phyloP scores from a whole-genome alignment of 768 basidiomycete genomes.

The Tylopilus plumbeoviolaceoides region DNA sequence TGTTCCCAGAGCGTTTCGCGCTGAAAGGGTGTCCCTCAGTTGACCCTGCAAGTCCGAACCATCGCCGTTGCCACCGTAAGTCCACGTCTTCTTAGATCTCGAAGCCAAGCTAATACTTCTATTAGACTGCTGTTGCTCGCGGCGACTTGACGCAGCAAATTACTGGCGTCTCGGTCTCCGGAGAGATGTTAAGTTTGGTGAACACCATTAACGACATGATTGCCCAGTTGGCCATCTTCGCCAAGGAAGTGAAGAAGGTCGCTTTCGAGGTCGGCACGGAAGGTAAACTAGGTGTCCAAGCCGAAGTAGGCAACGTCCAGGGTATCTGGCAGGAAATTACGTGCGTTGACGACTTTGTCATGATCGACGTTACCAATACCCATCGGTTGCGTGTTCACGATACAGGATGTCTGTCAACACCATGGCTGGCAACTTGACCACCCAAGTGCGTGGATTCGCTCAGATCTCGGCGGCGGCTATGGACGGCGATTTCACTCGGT shows the following conservation, averaged over 20 bases:
- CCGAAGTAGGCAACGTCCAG: constrained; percentile 94
- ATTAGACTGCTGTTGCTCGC: constrained; percentile 83
- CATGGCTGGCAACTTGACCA: constrained; percentile 96
- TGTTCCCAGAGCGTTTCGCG: neutral
- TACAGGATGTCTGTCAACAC: constrained; percentile 90
- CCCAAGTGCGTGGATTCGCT: constrained; percentile 97
- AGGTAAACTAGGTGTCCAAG: constrained; percentile 97
- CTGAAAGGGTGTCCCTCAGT: constrained; percentile 36
- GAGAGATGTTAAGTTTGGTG: constrained; percentile 91
- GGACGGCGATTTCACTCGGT: constrained; percentile 97
- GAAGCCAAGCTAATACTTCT: neutral
- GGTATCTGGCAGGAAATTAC: constrained; percentile 99
- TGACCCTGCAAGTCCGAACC: constrained; percentile 90
- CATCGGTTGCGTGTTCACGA: neutral
- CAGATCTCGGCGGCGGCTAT: constrained; percentile 98
- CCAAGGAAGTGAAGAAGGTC: constrained; percentile 87
- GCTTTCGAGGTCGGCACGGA: constrained; percentile 97
- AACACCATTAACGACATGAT: constrained; percentile 96
- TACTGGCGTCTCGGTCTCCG: constrained; percentile 85
- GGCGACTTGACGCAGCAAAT: constrained; percentile 96
- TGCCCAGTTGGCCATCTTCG: constrained; percentile 65
- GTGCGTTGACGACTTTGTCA: constrained; percentile 41
- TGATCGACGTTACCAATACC: neutral
- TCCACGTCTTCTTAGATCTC: constrained; percentile 6
- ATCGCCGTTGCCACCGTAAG: constrained; percentile 89